Conservation (phyloP, 192 early-diverging fungal species). For the Gonapodya prolifera region DNA sequence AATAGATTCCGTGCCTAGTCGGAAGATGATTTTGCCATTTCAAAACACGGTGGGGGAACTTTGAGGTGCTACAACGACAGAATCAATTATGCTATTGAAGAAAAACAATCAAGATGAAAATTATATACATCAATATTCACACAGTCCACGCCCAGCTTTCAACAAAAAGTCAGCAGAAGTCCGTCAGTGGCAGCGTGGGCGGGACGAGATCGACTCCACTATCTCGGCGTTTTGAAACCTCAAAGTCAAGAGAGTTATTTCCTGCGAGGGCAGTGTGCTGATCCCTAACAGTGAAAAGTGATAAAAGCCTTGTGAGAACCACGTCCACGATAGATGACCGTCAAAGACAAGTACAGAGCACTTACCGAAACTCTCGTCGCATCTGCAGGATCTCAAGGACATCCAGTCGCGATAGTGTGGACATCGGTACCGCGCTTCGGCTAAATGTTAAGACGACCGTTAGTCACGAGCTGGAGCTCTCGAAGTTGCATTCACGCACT, state of each 20-base stretch:
- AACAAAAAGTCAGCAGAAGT: no score
- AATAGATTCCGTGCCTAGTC: no score
- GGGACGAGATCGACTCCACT: background rate
- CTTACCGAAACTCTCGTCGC: background rate
- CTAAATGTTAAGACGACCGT: background rate
- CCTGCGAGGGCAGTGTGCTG: background rate
- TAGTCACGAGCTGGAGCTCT: background rate
- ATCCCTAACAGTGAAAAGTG: background rate
- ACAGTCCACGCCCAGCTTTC: no score
- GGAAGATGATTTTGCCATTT: no score
- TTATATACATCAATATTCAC: no score
- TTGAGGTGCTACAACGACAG: no score
- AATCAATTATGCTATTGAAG: no score
- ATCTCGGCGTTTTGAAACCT: slow-evolving; percentile 1
- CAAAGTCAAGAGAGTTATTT: background rate
- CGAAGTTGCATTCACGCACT: background rate
- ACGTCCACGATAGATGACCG: background rate
- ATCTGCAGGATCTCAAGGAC: background rate
- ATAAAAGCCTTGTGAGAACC: background rate
- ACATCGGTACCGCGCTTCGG: background rate
- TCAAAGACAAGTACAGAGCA: background rate
- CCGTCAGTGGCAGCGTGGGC: no score
- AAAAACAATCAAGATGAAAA: no score
- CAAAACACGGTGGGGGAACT: no score
- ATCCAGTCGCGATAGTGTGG: background rate